Evolutionary conservation across 2,329 filamentous ascomycete genomes (phyloP), one percentile per base, ranked within the genome.

Genomic region (Penicillium sp.): DNA sequence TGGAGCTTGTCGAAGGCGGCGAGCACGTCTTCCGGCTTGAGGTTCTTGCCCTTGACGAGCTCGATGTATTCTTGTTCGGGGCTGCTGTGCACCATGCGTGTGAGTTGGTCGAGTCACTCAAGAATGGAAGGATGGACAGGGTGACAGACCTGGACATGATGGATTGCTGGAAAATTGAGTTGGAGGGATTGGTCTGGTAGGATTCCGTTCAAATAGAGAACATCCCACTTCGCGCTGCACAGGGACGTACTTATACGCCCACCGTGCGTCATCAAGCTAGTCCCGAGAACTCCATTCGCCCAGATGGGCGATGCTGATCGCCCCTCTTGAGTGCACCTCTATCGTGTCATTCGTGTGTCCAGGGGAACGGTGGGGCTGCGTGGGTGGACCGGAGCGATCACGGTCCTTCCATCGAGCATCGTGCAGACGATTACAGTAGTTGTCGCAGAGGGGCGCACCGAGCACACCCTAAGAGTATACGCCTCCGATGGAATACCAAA

Each of bases 41-140:
- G 19, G 4, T 45, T 43, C 15, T 28, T 31, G 19, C 36, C 20
- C 13, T 38, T 29, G 23, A 49, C 18, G 1, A 48, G 39, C 31
- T 38, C 18, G 35, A 43, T 17, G 27, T 43, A 50, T 33, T 48
- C 23, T 30, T 46, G 20, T 41, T 47, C 43, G 7, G 37, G 41
- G 10, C 45, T 36, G 9, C 45, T 45, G 8, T 10, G 6, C 14
- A n/a, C 14, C 11, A n/a, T 27, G 11, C 11, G 25, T 31, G 6
- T 6, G 8, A 16, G 7, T 7, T 7, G 21, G 7, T 23, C 11
- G 21, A 23, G 11, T 23, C 21, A 23, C n/a, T n/a, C n/a, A n/a
- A n/a, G n/a, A n/a, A n/a, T n/a, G n/a, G n/a, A n/a, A n/a, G n/a
- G n/a, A n/a, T n/a, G n/a, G n/a, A n/a, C n/a, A n/a, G n/a, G n/a